Percentiles rank a stretch among this genome's conserved stretches.
phyloP scores from a whole-genome alignment of 169 alveolate genomes.

The Neospora caninum region DNA sequence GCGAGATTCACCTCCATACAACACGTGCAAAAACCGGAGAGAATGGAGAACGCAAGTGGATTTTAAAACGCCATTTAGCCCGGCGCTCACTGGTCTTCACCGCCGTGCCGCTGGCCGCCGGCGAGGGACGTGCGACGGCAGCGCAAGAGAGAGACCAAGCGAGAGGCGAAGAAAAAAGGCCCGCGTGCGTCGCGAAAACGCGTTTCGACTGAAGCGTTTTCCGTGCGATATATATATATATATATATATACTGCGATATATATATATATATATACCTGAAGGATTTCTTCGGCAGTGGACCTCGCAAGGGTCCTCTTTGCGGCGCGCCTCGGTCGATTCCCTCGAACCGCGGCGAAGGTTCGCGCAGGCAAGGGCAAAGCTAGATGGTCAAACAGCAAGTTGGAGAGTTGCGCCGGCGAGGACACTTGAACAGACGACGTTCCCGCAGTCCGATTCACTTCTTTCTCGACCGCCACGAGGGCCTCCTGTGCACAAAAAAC shows the following conservation, averaged over 20 bases:
- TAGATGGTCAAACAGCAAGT: conserved; percentile 31
- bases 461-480: conserved; percentile 5
- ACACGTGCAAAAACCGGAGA: too few relatives aligned
- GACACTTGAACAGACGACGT: neutral
- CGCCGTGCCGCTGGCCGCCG: too few relatives aligned
- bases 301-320: neutral
- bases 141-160: too few relatives aligned
- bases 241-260: too few relatives aligned
- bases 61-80: too few relatives aligned
- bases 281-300: neutral
- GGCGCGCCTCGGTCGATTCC: neutral
- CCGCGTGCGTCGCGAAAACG: too few relatives aligned
- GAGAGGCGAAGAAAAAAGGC: neutral
- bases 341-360: neutral
- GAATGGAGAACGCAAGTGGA: too few relatives aligned
- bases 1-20: too few relatives aligned
- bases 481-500: neutral
- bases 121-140: too few relatives aligned
- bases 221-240: too few relatives aligned
- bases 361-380: conserved; percentile 27
- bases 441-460: conserved; percentile 19
- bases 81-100: too few relatives aligned
- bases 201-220: too few relatives aligned
- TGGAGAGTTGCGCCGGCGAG: conserved; percentile 51
- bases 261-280: neutral